Base-by-base conservation (phyloP, 179 eudicot genomes). In the Beta lomatogona region DNA sequence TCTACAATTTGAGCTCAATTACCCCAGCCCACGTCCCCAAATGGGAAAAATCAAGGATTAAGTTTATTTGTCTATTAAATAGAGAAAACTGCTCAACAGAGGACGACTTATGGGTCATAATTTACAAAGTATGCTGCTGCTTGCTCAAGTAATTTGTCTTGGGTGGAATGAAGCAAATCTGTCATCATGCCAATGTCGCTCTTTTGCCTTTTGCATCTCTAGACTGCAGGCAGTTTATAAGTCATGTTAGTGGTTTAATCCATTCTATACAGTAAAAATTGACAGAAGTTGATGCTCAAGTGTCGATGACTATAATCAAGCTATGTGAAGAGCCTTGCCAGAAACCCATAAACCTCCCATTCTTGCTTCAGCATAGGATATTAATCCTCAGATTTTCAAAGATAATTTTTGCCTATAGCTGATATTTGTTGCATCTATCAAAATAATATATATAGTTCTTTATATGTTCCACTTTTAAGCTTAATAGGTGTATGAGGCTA, bases 141-240 rank as follows among this genome's bases (percentile, higher is more conserved):
- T 65, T 11, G 83, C 57, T 53, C 68, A 68, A 45, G 55, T 45
- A 69, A 54, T 31, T 72, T 44, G 77, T 52, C 70, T 74, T n/a
- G 31, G 13, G 66, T 66, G 3, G 28, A 9, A 41, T 16, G 28
- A 48, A 31, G 60, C 6, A 28, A 2, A 68, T 59, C n/a, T 41
- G 54, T 54, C 45, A 64, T 84, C 81, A 95, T 21, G 99, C 99
- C 69, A 96, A 89, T 44, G 99, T 96, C 36, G 93, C 99, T 84
- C 94, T 87, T 86, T 96, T 96, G 85, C 99, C 99, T 84, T 94
- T 96, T 16, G 89, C 86, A 82, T 92, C 98, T 85, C 94, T 92
- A 41, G 98, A 90, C 99, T 96, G 98, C 85, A 86, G 18, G 50
- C n/a, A 80, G 69, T 71, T 61, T 28, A 46, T 12, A 57, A 45